These are phyloP conservation scores for Candida morakotiae DNA, from an alignment of 805 yeast species.

Conservation along the genomic window DNA sequence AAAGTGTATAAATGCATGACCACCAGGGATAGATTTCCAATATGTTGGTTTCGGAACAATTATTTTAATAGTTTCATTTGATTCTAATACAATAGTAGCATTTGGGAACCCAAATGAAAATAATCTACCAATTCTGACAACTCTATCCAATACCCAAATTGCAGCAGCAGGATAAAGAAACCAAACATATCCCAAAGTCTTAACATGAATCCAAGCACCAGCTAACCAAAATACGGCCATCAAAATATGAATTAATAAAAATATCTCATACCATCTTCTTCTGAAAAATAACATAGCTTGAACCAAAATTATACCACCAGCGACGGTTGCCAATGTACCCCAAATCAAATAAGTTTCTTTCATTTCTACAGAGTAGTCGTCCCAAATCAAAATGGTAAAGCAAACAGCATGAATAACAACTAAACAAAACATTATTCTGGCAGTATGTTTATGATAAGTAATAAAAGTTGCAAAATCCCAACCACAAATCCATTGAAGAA, in stretches of 20 bases:
- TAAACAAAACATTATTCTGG: slow-evolving; percentile 24
- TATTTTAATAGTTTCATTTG: slow-evolving; percentile 36
- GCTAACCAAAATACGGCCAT: slow-evolving; percentile 38
- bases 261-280: slow-evolving; percentile 34
- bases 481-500: slow-evolving; percentile 55
- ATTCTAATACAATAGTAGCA: slow-evolving; percentile 24
- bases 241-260: slow-evolving; percentile 29
- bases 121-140: slow-evolving; percentile 24
- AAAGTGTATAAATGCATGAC: slow-evolving; percentile 38
- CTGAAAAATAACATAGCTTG: slow-evolving; percentile 33
- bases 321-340: slow-evolving; percentile 38
- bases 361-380: slow-evolving; percentile 11
- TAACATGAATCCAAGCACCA: slow-evolving; percentile 44
- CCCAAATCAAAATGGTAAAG: slow-evolving; percentile 17
- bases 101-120: slow-evolving; percentile 31
- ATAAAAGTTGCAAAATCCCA: slow-evolving; percentile 46
- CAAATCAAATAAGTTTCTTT: slow-evolving; percentile 20
- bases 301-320: slow-evolving; percentile 25
- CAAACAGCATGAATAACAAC: slow-evolving; percentile 27
- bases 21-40: slow-evolving; percentile 38
- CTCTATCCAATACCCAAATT: slow-evolving; percentile 35
- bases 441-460: slow-evolving; percentile 43
- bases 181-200: slow-evolving; percentile 27
- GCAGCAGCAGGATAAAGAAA: slow-evolving; percentile 30
- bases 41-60: slow-evolving; percentile 30